Evolutionary conservation across 495 filamentous ascomycete species (phyloP).

Genomic region (Cairneyella variabilis): DNA sequence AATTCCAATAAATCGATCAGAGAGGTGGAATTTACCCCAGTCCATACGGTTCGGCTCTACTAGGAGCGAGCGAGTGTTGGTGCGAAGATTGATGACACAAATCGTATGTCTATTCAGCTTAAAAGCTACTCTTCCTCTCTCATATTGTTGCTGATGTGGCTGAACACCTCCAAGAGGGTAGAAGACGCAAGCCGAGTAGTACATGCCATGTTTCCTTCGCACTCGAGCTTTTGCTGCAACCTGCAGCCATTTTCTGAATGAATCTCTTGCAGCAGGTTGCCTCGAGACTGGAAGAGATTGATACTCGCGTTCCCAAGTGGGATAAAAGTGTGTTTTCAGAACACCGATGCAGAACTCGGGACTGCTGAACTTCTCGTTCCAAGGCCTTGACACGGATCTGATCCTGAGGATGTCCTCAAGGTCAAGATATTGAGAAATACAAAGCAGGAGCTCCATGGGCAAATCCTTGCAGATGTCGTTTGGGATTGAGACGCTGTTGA

Average conservation of each 20-base stretch:
- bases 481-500: constrained; percentile 6
- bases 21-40: constrained; percentile 14
- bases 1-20: constrained; percentile 4
- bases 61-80: not conserved
- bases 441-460: constrained; percentile 17
- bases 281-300: not conserved
- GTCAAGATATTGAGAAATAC: constrained; percentile 8
- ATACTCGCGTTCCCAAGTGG: not conserved
- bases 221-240: constrained; percentile 2
- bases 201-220: constrained; percentile 10
- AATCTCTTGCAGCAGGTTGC: not conserved
- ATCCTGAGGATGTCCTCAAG: constrained; percentile 15
- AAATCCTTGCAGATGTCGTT: constrained; percentile 13
- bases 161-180: not conserved
- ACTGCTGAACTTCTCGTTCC: constrained; percentile 14
- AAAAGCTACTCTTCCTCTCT: constrained; percentile 18
- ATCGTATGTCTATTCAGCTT: constrained; percentile 1
- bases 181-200: constrained; percentile 10
- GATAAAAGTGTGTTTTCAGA: constrained; percentile 15
- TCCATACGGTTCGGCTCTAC: constrained; percentile 9
- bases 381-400: constrained; percentile 14
- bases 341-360: constrained; percentile 9
- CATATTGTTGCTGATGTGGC: constrained; percentile 6
- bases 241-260: constrained; percentile 11
- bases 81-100: constrained; percentile 5